These are phyloP conservation scores for Leccinum solheimii DNA, from an alignment of 1,284 basidiomycete genomes.

Conservation along the genomic window DNA sequence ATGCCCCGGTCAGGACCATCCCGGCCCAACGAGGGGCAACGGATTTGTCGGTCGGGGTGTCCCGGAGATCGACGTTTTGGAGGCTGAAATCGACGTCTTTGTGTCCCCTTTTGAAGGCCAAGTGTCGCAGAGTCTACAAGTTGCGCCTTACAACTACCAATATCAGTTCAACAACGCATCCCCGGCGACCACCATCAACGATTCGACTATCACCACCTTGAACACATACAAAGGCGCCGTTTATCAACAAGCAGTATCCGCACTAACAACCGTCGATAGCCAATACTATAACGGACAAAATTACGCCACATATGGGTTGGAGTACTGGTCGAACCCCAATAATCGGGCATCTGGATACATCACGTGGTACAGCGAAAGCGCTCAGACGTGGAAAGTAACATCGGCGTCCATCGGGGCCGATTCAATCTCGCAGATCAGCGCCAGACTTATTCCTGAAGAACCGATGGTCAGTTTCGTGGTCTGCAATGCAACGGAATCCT, in stretches of 20 bases:
- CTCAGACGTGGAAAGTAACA: constrained; percentile 67
- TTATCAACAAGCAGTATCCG: constrained; percentile 80
- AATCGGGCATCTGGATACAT: constrained; percentile 66
- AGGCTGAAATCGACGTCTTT: constrained; percentile 55
- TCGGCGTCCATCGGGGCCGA: constrained; percentile 63
- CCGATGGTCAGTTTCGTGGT: constrained; percentile 52
- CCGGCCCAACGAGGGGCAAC: constrained; percentile 58
- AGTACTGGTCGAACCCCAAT: constrained; percentile 71
- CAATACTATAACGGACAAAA: constrained; percentile 53
- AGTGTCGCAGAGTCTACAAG: constrained; percentile 79
- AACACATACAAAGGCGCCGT: constrained; percentile 78
- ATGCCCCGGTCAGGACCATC: constrained; percentile 79
- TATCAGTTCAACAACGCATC: constrained; percentile 62
- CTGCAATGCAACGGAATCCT: not conserved
- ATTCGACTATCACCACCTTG: constrained; percentile 49
- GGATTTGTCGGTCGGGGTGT: constrained; percentile 76
- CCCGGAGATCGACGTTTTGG: constrained; percentile 86
- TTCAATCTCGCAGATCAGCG: constrained; percentile 49
- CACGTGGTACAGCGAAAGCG: constrained; percentile 67
- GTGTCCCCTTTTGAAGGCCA: constrained; percentile 51
- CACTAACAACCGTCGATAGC: constrained; percentile 56
- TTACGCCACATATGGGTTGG: constrained; percentile 67
- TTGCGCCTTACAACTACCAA: constrained; percentile 75
- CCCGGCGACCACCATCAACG: constrained; percentile 55
- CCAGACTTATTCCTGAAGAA: constrained; percentile 71